phyloP scores from a whole-genome alignment of 345 rosid genomes.

The Cardamine resedifolia region DNA sequence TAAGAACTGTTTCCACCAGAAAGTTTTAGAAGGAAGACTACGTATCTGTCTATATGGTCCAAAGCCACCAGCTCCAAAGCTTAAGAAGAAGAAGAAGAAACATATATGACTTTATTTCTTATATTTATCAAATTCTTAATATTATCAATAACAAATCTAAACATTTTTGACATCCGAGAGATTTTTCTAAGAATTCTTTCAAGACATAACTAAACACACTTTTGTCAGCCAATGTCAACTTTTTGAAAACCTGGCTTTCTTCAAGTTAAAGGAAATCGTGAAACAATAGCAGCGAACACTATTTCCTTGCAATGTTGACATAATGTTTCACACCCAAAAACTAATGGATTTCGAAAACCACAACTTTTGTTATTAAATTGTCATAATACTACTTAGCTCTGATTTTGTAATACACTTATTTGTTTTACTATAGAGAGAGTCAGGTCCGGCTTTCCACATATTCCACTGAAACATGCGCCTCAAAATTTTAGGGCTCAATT shows the following conservation, averaged over 20 bases:
- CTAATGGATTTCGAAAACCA: too few species aligned
- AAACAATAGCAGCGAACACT: too few species aligned
- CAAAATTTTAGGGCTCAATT: too few species aligned
- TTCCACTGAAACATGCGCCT: too few species aligned
- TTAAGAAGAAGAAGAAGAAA: constrained; percentile 37
- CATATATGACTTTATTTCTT: neutral
- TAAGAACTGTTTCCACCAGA: constrained; percentile 63
- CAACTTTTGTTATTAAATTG: neutral
- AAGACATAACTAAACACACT: too few species aligned
- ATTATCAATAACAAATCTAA: neutral
- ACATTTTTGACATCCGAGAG: neutral
- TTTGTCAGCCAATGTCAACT: too few species aligned
- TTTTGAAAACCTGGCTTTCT: too few species aligned
- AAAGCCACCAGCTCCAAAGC: constrained; percentile 41
- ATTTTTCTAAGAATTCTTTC: neutral
- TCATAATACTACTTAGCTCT: neutral
- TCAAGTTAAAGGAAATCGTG: too few species aligned
- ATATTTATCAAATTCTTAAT: neutral
- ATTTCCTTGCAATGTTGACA: neutral
- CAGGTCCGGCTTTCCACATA: too few species aligned
- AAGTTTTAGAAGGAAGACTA: constrained; percentile 51
- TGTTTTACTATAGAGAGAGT: neutral
- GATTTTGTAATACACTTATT: neutral
- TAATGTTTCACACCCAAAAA: neutral
- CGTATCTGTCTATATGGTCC: constrained; percentile 74